phyloP scores from a whole-genome alignment of 2,329 filamentous ascomycete genomes.

The Diaporthe sp. region DNA sequence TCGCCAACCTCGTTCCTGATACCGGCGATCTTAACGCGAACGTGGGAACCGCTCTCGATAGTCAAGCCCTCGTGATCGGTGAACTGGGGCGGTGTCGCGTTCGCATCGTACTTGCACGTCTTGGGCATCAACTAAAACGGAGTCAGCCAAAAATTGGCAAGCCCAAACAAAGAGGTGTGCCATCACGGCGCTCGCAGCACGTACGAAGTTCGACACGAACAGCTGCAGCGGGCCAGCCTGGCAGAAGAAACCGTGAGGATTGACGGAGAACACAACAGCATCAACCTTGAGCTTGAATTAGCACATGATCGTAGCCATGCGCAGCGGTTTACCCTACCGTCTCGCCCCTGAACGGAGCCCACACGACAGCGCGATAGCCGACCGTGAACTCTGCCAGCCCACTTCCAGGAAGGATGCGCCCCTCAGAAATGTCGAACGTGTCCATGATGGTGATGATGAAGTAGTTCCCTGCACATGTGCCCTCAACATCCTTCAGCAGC shows the following conservation, averaged over 20 bases:
- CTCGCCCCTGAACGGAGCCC: slow-evolving; percentile 98
- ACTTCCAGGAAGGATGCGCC: slow-evolving; percentile 90
- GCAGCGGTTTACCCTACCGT: slow-evolving; percentile 71
- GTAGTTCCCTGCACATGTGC: slow-evolving; percentile 94
- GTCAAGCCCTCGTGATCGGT: slow-evolving; percentile 95
- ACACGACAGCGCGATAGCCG: slow-evolving; percentile 94
- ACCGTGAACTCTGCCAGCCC: slow-evolving; percentile 96
- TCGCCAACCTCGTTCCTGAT: slow-evolving; percentile 92
- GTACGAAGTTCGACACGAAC: slow-evolving; percentile 87
- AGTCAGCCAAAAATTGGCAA: slow-evolving; percentile 44
- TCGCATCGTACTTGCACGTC: slow-evolving; percentile 94
- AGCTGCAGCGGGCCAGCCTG: slow-evolving; percentile 83
- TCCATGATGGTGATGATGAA: slow-evolving; percentile 99
- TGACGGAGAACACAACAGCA: slow-evolving; percentile 91
- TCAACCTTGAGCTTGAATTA: slow-evolving; percentile 76
- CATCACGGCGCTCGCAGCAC: slow-evolving; percentile 49
- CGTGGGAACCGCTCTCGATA: slow-evolving; percentile 93
- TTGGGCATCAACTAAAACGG: slow-evolving; percentile 83
- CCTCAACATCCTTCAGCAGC: slow-evolving; percentile 93
- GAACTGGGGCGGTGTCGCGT: slow-evolving; percentile 96
- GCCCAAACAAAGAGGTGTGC: neutral
- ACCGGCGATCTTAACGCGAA: slow-evolving; percentile 95
- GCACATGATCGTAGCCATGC: slow-evolving; percentile 30
- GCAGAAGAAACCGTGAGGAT: slow-evolving; percentile 91
- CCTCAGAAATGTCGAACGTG: slow-evolving; percentile 93